Base-by-base conservation (phyloP, 202 grass and related monocot species). In the Carex sylvatica region DNA sequence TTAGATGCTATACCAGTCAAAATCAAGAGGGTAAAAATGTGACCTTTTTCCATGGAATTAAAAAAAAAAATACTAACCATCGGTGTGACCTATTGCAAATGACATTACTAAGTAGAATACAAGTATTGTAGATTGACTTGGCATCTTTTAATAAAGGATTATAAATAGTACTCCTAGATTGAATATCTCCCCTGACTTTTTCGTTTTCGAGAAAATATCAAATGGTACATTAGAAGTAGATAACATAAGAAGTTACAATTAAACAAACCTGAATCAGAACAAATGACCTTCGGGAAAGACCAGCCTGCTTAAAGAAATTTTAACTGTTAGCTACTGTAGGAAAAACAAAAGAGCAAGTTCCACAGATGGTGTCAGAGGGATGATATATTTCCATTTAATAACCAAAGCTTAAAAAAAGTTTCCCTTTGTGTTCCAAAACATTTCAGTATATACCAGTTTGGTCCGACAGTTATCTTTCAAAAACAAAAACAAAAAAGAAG, bases 251-350 rank as follows among this genome's bases (percentile, higher is more conserved):
- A 69, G 16, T n/a, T 70, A 66, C 35, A 70, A 70, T 16, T 70
- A 56, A 74, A 55, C 71, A 74, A 76, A 98, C 92, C 91, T 98
- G 95, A 84, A 98, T 98, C 52, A 98, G 92, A 84, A 98, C 92
- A 91, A 98, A 98, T 40, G 91, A 91, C 74, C 92, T 91, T 65
- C 92, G 92, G 3, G 95, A 95, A 83, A 98, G 95, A 83, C 95
- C 95, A 51, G 92, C 92, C 95, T 98, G 85, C 72, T 85, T 81
- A 54, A 94, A 26, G 24, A 55, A 75, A 58, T 58, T 35, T 56
- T 28, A 58, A 58, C 15, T 35, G 10, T 77, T 77, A 77, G 52
- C 26, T 20, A 58, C 15, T 77, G 16, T 36, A 77, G 28, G 49
- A 19, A 74, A 62, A 74, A 74, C 42, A 69, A 71, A 69, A 86